Percentiles rank a stretch among this genome's conserved stretches.
Conservation (phyloP, 768 basidiomycete species). For the Calocybe cyanea region DNA sequence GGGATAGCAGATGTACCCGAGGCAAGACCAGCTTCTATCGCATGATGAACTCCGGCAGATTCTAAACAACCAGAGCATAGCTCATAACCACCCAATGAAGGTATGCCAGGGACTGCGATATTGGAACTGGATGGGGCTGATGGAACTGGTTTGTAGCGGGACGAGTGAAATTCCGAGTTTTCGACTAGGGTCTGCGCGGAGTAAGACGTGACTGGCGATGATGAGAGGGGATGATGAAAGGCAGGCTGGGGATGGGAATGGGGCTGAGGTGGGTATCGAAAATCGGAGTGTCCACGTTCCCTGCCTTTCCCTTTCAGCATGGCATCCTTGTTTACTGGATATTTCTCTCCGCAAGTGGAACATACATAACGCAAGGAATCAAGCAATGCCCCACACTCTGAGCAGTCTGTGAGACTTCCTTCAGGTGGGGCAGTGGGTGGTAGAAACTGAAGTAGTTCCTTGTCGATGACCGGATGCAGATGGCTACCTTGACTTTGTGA, state of each 20-base stretch:
- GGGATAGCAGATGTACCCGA: constrained; percentile 36
- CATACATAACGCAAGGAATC: constrained; percentile 91
- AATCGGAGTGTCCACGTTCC: constrained; percentile 21
- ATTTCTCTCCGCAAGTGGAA: constrained; percentile 79
- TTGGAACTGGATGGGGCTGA: constrained; percentile 30
- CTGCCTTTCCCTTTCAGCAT: constrained; percentile 50
- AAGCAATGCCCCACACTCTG: constrained; percentile 69
- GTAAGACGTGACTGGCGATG: constrained; percentile 15
- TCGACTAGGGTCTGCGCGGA: constrained; percentile 38
- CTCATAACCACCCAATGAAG: constrained; percentile 60
- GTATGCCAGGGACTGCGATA: constrained; percentile 19
- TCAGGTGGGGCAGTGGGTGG: constrained; percentile 48
- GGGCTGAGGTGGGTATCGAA: constrained; percentile 27
- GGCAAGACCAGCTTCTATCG: constrained; percentile 54
- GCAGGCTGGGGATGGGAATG: constrained; percentile 23
- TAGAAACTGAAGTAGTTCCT: constrained; percentile 51
- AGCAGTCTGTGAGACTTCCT: constrained; percentile 74
- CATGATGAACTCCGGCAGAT: constrained; percentile 72
- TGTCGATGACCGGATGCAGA: constrained; percentile 20
- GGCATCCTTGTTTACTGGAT: constrained; percentile 31
- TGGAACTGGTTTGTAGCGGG: constrained; percentile 42
- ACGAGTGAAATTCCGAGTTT: constrained; percentile 17
- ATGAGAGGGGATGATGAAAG: constrained; percentile 23
- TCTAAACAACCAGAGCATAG: constrained; percentile 82
- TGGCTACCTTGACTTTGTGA: constrained; percentile 4